Evolutionary conservation across 2,329 filamentous ascomycete genomes (phyloP).

Genomic region (Penicillium expansum): DNA sequence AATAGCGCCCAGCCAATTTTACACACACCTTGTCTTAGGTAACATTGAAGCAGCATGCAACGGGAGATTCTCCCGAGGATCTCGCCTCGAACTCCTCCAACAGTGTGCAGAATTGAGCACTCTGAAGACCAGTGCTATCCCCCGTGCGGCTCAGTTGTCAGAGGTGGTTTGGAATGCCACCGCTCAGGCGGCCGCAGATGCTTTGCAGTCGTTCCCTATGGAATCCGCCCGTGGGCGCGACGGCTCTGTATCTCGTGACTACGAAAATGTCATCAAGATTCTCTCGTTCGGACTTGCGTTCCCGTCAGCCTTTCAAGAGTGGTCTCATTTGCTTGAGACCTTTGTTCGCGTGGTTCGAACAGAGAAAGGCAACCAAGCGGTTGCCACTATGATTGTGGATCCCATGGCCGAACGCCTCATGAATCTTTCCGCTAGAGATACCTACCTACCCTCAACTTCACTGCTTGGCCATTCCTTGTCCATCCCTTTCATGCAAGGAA

Average conservation of each 20-base stretch:
- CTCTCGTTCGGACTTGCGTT: slow-evolving; percentile 58
- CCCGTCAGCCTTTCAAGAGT: slow-evolving; percentile 32
- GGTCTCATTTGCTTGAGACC: slow-evolving; percentile 55
- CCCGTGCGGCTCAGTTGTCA: slow-evolving; percentile 12
- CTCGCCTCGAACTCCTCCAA: slow-evolving; percentile 39
- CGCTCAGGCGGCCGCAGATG: slow-evolving; percentile 33
- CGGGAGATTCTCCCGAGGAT: slow-evolving; percentile 33
- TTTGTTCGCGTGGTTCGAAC: slow-evolving; percentile 57
- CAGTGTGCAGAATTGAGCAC: slow-evolving; percentile 36
- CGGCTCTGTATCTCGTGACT: slow-evolving; percentile 62
- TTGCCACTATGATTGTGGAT: slow-evolving; percentile 67
- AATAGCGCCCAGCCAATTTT: slow-evolving; percentile 24
- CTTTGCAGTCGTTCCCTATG: slow-evolving; percentile 42
- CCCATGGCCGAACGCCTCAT: slow-evolving; percentile 61
- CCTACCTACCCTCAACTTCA: slow-evolving; percentile 36
- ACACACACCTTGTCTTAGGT: slow-evolving; percentile 29
- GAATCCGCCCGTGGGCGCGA: slow-evolving; percentile 44
- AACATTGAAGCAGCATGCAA: slow-evolving; percentile 37
- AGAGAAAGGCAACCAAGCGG: slow-evolving; percentile 66
- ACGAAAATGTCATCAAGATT: slow-evolving; percentile 66
- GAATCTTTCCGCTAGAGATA: slow-evolving; percentile 24
- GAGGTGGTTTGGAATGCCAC: slow-evolving; percentile 38
- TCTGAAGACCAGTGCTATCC: slow-evolving; percentile 12
- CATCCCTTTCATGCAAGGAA: slow-evolving; percentile 25
- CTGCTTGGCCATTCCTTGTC: slow-evolving; percentile 39